A percentile compares a stretch with the other conserved stretches of the same genome.
phyloP scores from a whole-genome alignment of 1,284 basidiomycete species.

The Boletus holoroseus region DNA sequence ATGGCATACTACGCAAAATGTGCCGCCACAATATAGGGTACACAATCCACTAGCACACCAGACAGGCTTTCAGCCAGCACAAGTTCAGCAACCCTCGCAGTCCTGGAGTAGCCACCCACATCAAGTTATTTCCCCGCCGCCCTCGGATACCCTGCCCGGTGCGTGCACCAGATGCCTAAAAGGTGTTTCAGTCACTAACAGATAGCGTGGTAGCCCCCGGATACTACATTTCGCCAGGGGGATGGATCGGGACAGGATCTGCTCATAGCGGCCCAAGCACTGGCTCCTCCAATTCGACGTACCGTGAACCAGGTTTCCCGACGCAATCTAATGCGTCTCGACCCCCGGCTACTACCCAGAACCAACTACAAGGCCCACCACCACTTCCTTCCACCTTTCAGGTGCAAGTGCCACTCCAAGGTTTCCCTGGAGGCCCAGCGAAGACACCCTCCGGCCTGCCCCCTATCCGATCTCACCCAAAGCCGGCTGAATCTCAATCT shows the following conservation, averaged over 20 bases:
- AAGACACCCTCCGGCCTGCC: background rate
- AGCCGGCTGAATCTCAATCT: background rate
- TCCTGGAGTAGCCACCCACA: conserved; percentile 11
- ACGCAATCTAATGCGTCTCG: conserved; percentile 3
- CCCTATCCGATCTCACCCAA: background rate
- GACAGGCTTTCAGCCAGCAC: conserved; percentile 6
- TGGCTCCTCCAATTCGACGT: background rate
- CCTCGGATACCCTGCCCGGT: conserved; percentile 8
- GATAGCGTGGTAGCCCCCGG: background rate
- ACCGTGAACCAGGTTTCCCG: background rate
- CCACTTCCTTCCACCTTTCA: conserved; percentile 2
- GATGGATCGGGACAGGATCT: conserved; percentile 1
- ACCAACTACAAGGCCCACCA: conserved; percentile 2
- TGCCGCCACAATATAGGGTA: conserved; percentile 1
- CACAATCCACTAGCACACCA: conserved; percentile 3
- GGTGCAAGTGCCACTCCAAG: conserved; percentile 10
- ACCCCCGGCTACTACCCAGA: background rate
- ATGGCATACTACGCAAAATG: conserved; percentile 15
- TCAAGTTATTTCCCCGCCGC: conserved; percentile 1
- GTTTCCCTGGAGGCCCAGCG: background rate
- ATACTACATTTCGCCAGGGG: conserved; percentile 5
- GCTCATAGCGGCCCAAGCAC: background rate
- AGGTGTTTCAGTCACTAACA: conserved; percentile 1
- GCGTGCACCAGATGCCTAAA: conserved; percentile 2
- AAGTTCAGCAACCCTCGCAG: conserved; percentile 10